These are phyloP conservation scores for Skeletonema costatum DNA, from an alignment of 108 stramenopile species.

Conservation along the genomic window DNA sequence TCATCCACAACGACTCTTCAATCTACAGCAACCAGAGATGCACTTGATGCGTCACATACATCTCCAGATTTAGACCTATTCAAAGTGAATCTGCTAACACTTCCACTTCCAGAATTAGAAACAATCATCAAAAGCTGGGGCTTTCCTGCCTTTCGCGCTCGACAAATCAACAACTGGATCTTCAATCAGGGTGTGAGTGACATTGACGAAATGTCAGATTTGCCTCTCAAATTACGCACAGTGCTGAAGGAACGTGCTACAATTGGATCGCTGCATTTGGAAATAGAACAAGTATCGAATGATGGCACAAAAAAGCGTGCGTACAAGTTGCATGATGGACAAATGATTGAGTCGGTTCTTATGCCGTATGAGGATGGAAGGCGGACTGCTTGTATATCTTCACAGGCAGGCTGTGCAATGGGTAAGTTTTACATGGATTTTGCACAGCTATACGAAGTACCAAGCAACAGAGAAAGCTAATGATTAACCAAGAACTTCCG, in stretches of 20 bases:
- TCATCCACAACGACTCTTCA: background rate
- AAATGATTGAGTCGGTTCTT: constrained; percentile 94
- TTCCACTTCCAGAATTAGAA: constrained; percentile 62
- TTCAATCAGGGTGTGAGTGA: constrained; percentile 73
- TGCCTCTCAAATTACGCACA: constrained; percentile 74
- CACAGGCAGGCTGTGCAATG: constrained; percentile 98
- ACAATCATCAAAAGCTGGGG: constrained; percentile 57
- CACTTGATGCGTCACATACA: background rate
- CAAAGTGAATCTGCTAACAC: constrained; percentile 66
- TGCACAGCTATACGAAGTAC: background rate
- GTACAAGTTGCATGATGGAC: constrained; percentile 87
- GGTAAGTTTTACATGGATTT: constrained; percentile 28
- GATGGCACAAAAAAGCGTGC: constrained; percentile 96
- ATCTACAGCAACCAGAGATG: background rate
- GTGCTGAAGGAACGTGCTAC: constrained; percentile 60
- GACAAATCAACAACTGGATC: constrained; percentile 88
- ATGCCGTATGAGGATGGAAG: constrained; percentile 97
- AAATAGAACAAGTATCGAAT: constrained; percentile 65
- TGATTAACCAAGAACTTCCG: background rate
- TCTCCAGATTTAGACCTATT: constrained; percentile 7
- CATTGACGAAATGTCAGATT: constrained; percentile 83
- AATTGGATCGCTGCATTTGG: constrained; percentile 63
- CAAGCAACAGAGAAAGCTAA: background rate
- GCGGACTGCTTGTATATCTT: constrained; percentile 94
- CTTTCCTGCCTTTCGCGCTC: constrained; percentile 85